Evolutionary conservation across 305 asterid genomes (phyloP), one percentile per base, ranked within the genome.

Genomic region (Ajuga reptans): DNA sequence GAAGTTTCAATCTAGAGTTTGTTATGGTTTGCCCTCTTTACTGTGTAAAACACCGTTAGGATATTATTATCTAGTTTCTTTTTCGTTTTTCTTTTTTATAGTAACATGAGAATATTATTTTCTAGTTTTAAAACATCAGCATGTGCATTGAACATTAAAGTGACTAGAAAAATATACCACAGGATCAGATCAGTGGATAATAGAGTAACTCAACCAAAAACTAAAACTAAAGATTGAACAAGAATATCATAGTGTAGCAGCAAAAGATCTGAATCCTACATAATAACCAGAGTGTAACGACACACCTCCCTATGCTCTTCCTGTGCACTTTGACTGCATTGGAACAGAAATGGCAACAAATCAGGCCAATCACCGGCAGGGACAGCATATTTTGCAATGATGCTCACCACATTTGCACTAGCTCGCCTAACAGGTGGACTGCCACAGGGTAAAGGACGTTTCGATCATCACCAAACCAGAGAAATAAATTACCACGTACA

Each of bases 281-380:
- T 16, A 66, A 59, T 45, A 54, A 33, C 27, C 14, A 27, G n/a
- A 54, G 51, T 51, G 62, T 63, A 5, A 73, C 15, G 73, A 71
- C 84, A 58, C 79, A 94, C 99, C 84, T 94, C 99, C 85, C 96
- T 86, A 49, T 90, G 99, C 72, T 94, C 99, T 84, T 91, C 99
- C 70, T 91, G 96, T 9, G 83, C 82, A 75, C 99, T 94, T 76
- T 89, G 99, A 82, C 97, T 89, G 75, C 96, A 91, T 77, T 91
- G 96, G 78, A 94, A 94, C 41, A 94, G 83, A 82, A 87, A 93
- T 24, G 99, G 99, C 82, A 93, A 78, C 73, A 93, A 80, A 77
- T 93, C 97, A 63, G 96, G 88, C 99, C 99, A 94, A 79, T 94
- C 99, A 61, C 99, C 97, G 42, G 91, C 81, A 37, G 97, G 97